Evolutionary conservation across 1,284 basidiomycete species (phyloP), one percentile per base, ranked within the genome.

Genomic region (Moesziomyces sp.): DNA sequence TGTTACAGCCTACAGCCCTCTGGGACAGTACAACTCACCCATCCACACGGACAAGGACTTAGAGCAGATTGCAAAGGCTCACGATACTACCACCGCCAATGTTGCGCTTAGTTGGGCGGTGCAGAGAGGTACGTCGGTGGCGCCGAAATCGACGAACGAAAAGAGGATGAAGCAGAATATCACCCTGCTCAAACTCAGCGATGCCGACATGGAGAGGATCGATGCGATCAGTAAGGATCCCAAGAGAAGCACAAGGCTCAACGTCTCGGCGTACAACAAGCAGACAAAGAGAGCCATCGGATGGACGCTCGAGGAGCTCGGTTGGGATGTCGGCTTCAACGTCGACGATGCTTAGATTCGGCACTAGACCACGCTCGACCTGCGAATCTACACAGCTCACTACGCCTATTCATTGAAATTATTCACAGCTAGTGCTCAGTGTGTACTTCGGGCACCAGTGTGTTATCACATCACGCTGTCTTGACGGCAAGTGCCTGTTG

Each of bases 1-100:
- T 28, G 86, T 91, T 0, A 88, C 93, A 83, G 92, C 92, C 0
- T 94, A 93, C 85, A 93, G 91, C 10, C 93, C 93, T 4, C 88
- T 94, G 30, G 93, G 93, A 6, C 92, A 91, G 19, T 89, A 89
- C 8, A 88, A 90, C 77, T 89, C 90, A 4, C 91, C 91, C 2
- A 85, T 94, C n/a, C 85, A 92, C 57, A 84, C 85, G 18, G 92
- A 95, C 80, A 88, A 90, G 53, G 87, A 88, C 18, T 88, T 92
- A 16, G 69, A 85, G n/a, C 86, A 87, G 66, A 88, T 93, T 58
- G 91, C 91, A 5, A 79, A 87, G 52, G 78, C 81, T 83, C 87
- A 91, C 83, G 84, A 84, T 6, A 84, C 91, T 40, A 85, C 88
- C 44, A 86, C 89, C 1, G 86, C 90, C 3, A 90, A 91, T 63